Evolutionary conservation across 2,329 filamentous ascomycete genomes (phyloP).

Genomic region (Colletotrichum echinochloae): DNA sequence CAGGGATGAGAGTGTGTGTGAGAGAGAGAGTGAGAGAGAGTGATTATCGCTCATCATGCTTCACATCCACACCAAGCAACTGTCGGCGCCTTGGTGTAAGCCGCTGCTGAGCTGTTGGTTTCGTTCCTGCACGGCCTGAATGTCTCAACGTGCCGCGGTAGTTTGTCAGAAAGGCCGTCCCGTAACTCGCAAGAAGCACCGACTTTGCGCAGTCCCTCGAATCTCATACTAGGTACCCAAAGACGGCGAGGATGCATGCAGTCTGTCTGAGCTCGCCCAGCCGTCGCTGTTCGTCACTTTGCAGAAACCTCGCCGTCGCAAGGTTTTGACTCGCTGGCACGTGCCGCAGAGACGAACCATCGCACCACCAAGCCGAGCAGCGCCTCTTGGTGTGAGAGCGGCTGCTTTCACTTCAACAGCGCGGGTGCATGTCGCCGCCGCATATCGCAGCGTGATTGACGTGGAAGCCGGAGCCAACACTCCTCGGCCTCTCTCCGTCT

Average conservation of each 20-base stretch:
- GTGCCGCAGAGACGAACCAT: neutral
- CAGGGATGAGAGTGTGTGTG: too few relatives aligned
- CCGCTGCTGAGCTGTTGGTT: neutral
- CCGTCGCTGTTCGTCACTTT: constrained; percentile 1
- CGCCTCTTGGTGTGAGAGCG: neutral
- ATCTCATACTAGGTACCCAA: neutral
- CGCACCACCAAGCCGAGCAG: neutral
- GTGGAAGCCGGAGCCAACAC: neutral
- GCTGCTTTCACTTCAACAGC: too few relatives aligned
- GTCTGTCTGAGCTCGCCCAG: neutral
- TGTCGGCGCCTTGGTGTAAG: neutral
- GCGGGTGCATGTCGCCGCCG: constrained; percentile 11
- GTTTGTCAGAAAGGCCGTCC: neutral
- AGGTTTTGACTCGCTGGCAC: neutral
- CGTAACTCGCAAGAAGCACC: constrained; percentile 5
- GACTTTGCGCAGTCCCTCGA: constrained; percentile 11
- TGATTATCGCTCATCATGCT: neutral
- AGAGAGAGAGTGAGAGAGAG: too few relatives aligned
- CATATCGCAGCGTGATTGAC: neutral
- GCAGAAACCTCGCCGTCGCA: neutral
- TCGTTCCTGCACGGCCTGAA: neutral
- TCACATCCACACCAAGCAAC: too few relatives aligned
- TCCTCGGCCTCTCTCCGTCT: neutral
- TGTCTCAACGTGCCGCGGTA: neutral
- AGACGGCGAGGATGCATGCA: neutral